Evolutionary conservation across 2,329 filamentous ascomycete species (phyloP), one percentile per base, ranked within the genome.

Genomic region (Ophiostoma angusticollis): DNA sequence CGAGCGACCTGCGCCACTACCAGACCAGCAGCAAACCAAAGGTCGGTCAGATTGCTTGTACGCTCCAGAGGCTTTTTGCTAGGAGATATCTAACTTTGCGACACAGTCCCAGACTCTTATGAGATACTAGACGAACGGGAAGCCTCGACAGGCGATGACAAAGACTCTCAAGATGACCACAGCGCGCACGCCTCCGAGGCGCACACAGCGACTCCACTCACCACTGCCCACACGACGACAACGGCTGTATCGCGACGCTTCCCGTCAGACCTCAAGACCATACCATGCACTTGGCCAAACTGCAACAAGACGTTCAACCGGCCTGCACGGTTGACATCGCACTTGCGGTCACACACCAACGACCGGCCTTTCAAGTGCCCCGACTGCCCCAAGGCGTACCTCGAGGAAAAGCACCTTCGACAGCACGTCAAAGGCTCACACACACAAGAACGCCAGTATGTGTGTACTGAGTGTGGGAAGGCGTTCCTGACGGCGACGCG

Each of bases 281-380:
- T 86, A 47, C 63, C 66, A 39, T 95, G 89, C 60, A 76, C 80
- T 1, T 79, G 75, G 55, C 71, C 78, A 9, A 73, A 68, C 46
- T 96, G 89, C 55, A 61, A 64, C 42, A 93, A 93, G 61, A 77
- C 79, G 6, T 96, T 91, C 65, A 93, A 93, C 57, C 78, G 89
- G 3, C 86, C 85, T 1, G 81, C 81, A 24, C 76, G 84, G 21
- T 68, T 95, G 4, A 69, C 80, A 43, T 78, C 84, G 42, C 89
- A 96, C 53, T 61, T 89, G 18, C 73, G 85, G 46, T 86, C 82
- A 1, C 89, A 96, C 57, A 89, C 76, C 38, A 85, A 89, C 49
- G 83, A 89, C 49, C 76, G 87, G 1, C 78, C 85, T 0, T 93
- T 82, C 57, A 67, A 68, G 28, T 96, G 89, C 53, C 61, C 68